phyloP scores from a whole-genome alignment of 495 filamentous ascomycete genomes.

The Lindgomyces ingoldianus region DNA sequence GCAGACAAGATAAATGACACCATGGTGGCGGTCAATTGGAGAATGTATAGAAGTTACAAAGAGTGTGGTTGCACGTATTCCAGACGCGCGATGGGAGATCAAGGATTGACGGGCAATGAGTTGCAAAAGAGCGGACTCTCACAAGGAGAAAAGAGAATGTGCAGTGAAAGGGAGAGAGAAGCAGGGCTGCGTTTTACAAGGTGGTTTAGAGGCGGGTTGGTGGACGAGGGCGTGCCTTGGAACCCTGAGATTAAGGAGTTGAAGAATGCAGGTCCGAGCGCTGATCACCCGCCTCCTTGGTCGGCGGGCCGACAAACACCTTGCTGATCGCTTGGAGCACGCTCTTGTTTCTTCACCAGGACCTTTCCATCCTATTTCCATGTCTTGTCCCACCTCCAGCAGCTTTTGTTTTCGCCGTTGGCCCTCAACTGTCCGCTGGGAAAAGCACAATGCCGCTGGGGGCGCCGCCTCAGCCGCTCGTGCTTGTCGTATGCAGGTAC shows the following conservation, averaged over 20 bases:
- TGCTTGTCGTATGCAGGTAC: not conserved
- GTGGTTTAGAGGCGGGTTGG: not conserved
- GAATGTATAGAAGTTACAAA: constrained; percentile 13
- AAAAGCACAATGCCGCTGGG: not conserved
- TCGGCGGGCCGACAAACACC: not conserved
- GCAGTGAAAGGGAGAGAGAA: not conserved
- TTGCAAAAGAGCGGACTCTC: constrained; percentile 33
- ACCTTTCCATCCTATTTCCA: not conserved
- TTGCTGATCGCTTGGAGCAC: not conserved
- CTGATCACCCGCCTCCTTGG: constrained; percentile 5
- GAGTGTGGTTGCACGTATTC: constrained; percentile 34
- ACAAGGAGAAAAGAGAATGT: constrained; percentile 14
- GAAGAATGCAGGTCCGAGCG: constrained; percentile 9
- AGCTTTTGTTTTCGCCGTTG: not conserved
- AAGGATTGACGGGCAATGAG: constrained; percentile 14
- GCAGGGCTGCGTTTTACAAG: constrained; percentile 28
- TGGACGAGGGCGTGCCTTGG: not conserved
- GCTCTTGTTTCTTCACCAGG: not conserved
- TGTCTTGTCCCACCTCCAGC: not conserved
- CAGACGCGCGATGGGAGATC: constrained; percentile 28
- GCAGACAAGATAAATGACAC: constrained; percentile 12
- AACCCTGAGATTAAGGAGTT: constrained; percentile 33
- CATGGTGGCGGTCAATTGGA: constrained; percentile 22
- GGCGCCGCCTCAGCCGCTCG: not conserved
- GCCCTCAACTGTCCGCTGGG: not conserved